Percentiles rank a stretch among this genome's conserved stretches.
Evolutionary conservation across 108 stramenopile genomes (phyloP).

Genomic region (Poteriospumella lacustris): DNA sequence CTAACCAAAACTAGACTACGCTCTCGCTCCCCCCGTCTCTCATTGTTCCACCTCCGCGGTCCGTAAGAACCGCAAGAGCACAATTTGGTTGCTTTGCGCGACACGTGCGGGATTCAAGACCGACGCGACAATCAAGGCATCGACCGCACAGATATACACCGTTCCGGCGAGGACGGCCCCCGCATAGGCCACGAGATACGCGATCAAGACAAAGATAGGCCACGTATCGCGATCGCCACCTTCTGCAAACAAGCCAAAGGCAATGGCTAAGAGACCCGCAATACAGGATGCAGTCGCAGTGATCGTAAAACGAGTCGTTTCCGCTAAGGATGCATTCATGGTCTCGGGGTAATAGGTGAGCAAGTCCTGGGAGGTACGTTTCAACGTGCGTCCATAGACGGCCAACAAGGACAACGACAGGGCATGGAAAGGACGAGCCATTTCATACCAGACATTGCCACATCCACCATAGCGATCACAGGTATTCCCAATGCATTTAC

Average conservation of each 20-base stretch:
- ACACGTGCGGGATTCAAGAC: not conserved
- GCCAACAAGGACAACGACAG: not conserved
- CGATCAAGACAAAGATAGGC: not conserved
- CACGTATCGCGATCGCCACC: not conserved
- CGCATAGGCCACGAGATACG: not conserved
- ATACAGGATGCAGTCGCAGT: not conserved
- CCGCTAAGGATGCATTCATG: not conserved
- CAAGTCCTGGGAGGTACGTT: not conserved
- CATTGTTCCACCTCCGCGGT: not conserved
- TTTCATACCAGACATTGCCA: not conserved
- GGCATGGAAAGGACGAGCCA: not conserved
- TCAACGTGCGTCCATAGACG: not conserved
- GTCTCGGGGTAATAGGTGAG: not conserved
- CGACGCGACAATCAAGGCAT: not conserved
- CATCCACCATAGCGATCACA: no score
- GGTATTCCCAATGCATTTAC: not conserved
- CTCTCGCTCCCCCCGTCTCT: no score
- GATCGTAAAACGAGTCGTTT: not conserved
- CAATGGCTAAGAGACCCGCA: not conserved
- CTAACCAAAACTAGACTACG: no score
- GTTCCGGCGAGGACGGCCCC: not conserved
- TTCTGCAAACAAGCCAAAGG: not conserved
- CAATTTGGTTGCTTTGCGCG: not conserved
- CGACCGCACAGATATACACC: not conserved
- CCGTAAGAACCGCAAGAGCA: not conserved